These are phyloP conservation scores for Babesia bovis DNA, from an alignment of 169 alveolate genomes.

Conservation along the genomic window DNA sequence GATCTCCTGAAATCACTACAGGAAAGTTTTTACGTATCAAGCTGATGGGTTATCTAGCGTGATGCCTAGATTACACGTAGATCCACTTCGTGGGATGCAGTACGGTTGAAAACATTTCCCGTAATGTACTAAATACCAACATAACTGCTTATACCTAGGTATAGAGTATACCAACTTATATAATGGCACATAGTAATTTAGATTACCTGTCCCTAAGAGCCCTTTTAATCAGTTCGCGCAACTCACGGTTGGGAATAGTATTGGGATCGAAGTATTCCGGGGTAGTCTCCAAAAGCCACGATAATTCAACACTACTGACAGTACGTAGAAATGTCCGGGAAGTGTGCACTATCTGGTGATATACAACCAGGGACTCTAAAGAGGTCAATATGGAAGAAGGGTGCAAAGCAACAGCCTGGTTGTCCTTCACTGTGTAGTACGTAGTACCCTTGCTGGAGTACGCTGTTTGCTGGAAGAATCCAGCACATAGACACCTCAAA, in stretches of 20 bases:
- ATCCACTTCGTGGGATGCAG: background rate
- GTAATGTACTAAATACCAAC: too few species aligned
- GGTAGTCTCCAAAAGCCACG: conserved; percentile 86
- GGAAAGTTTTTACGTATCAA: conserved; percentile 15
- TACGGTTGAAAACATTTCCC: conserved; percentile 10
- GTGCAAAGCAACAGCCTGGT: conserved; percentile 95
- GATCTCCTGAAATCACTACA: background rate
- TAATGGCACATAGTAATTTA: too few species aligned
- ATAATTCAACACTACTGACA: conserved; percentile 87
- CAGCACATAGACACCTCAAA: conserved; percentile 75
- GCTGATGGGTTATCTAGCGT: background rate
- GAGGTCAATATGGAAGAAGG: conserved; percentile 94
- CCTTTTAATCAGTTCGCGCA: background rate
- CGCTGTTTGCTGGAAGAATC: conserved; percentile 94
- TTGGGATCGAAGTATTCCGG: conserved; percentile 50
- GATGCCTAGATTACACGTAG: too few species aligned
- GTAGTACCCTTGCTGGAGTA: conserved; percentile 86
- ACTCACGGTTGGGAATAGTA: conserved; percentile 14
- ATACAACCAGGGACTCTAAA: conserved; percentile 93
- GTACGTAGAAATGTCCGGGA: conserved; percentile 95
- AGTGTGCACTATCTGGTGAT: conserved; percentile 97
- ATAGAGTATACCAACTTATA: too few species aligned
- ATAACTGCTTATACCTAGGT: too few species aligned
- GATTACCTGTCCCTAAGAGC: too few species aligned
- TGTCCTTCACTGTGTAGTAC: conserved; percentile 93